phyloP scores from a whole-genome alignment of 192 early-diverging fungal species.

The Umbelopsis sp. region DNA sequence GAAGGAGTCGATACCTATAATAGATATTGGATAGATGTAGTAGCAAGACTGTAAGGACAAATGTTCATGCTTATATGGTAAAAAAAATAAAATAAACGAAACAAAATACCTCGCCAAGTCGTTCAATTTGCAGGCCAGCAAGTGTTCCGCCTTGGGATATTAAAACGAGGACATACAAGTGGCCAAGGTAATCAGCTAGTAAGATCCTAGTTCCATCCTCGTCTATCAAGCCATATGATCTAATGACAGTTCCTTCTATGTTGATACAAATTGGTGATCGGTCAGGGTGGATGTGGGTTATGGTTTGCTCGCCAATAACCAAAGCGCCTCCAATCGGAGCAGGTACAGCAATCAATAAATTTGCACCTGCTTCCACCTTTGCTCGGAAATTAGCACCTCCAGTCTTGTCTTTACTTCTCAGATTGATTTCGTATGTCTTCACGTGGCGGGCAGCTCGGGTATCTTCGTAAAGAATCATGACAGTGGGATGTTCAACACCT shows the following conservation, averaged over 20 bases:
- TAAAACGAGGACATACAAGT: slow-evolving; percentile 58
- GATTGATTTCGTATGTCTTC: slow-evolving; percentile 58
- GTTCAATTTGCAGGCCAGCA: slow-evolving; percentile 25
- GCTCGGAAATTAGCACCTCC: slow-evolving; percentile 25
- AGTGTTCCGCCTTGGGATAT: slow-evolving; percentile 33
- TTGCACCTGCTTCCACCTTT: slow-evolving; percentile 47
- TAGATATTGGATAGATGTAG: no score
- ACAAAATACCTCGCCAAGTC: slow-evolving; percentile 51
- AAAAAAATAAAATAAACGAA: not conserved
- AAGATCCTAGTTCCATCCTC: slow-evolving; percentile 63
- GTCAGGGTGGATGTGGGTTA: slow-evolving; percentile 49
- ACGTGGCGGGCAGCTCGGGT: slow-evolving; percentile 51
- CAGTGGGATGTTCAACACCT: slow-evolving; percentile 28
- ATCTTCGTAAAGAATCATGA: slow-evolving; percentile 65
- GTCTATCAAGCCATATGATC: slow-evolving; percentile 44
- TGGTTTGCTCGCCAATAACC: slow-evolving; percentile 56
- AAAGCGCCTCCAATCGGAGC: slow-evolving; percentile 57
- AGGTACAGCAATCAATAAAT: slow-evolving; percentile 62
- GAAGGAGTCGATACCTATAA: slow-evolving; percentile 51
- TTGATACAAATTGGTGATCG: slow-evolving; percentile 31
- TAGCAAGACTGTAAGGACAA: no score
- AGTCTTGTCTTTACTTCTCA: slow-evolving; percentile 44
- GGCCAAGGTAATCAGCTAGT: slow-evolving; percentile 69
- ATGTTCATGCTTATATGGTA: no score
- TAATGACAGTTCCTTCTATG: slow-evolving; percentile 52